Base-by-base conservation (phyloP, 225 moss, liverwort and hornwort species). In the Marchantia polymorpha region DNA sequence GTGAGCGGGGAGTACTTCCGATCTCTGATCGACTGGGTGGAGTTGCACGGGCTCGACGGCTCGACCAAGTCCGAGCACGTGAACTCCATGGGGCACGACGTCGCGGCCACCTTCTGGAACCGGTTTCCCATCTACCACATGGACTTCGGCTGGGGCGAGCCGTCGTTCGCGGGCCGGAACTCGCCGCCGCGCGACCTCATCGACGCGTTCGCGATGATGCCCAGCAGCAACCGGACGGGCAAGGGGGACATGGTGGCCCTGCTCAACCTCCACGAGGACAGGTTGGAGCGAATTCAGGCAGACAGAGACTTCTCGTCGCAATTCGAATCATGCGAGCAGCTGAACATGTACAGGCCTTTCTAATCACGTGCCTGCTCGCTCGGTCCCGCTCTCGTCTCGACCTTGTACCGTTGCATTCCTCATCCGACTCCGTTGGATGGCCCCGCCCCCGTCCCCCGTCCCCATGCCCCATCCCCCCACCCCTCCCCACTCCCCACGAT, bases 1-100 rank as follows among this genome's bases (percentile, higher is more conserved):
- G 59, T 77, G 10, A 72, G 31, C 16, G 81, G 67, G 8, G 72
- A 77, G 0, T 84, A 84, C 54, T 80, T 84, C 54, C 52, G 71
- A 5, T 84, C 84, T 16, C 77, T 84, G 9, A 73, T 84, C 16
- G 81, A 84, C 20, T 84, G 80, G 84, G 77, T 84, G 13, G 77
- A 78, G 10, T 12, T 23, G 0, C 63, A 64, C 3, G 65, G 74
- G 4, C 25, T 74, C 0, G 26, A 30, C 14, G 64, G 63, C 29
- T 72, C 72, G 51, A 27, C 61, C 7, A 75, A 75, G 15, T 51
- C 52, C 17, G 82, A 82, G 7, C 76, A 82, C 68, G 68, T 77
- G 12, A 82, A 76, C 39, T 66, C 67, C 7, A 5, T 60, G 26
- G 82, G 76, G 12, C 72, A 73, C 17, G 82, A 82, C 55, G 82